Conservation (phyloP, 208 protist species). For the Crithidia mellificae region DNA sequence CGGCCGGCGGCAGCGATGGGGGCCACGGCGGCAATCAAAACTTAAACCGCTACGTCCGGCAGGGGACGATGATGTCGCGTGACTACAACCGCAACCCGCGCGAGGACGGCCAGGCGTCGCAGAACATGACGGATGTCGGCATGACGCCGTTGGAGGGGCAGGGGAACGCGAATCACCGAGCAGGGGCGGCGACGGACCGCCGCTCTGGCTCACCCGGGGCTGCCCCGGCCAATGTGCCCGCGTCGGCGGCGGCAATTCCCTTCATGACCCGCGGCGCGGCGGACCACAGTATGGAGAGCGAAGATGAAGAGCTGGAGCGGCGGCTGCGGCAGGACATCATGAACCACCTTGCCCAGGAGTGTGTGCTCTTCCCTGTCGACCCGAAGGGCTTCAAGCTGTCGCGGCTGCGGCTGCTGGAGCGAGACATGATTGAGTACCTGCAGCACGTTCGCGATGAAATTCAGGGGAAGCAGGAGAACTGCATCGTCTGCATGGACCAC, state of each 20-base stretch:
- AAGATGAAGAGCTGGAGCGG: slow-evolving; percentile 55
- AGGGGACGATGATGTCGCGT: slow-evolving; percentile 27
- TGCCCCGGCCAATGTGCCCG: not conserved
- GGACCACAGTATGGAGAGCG: slow-evolving; percentile 35
- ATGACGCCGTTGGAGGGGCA: not conserved
- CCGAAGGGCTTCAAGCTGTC: slow-evolving; percentile 61
- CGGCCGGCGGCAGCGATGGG: not conserved
- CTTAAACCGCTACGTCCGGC: slow-evolving; percentile 12
- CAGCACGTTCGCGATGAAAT: slow-evolving; percentile 77
- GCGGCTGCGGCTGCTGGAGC: slow-evolving; percentile 66
- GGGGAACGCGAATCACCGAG: not conserved
- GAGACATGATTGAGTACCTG: slow-evolving; percentile 87
- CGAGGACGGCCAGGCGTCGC: slow-evolving; percentile 34
- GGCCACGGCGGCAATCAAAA: slow-evolving; percentile 5
- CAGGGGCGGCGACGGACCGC: not conserved
- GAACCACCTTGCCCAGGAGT: slow-evolving; percentile 57
- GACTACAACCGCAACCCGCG: slow-evolving; percentile 34
- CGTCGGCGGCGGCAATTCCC: slow-evolving; percentile 11
- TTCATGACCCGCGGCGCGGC: slow-evolving; percentile 24
- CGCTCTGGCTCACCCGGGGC: not conserved
- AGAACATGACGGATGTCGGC: slow-evolving; percentile 1
- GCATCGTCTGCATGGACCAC: slow-evolving; percentile 83
- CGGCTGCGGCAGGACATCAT: slow-evolving; percentile 71
- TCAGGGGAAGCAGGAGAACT: slow-evolving; percentile 71
- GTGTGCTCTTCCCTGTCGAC: slow-evolving; percentile 66